A percentile compares a stretch with the other conserved stretches of the same genome.
These are phyloP conservation scores for Backusella parvicylindrica DNA, from an alignment of 192 early-diverging fungal species.

Conservation along the genomic window DNA sequence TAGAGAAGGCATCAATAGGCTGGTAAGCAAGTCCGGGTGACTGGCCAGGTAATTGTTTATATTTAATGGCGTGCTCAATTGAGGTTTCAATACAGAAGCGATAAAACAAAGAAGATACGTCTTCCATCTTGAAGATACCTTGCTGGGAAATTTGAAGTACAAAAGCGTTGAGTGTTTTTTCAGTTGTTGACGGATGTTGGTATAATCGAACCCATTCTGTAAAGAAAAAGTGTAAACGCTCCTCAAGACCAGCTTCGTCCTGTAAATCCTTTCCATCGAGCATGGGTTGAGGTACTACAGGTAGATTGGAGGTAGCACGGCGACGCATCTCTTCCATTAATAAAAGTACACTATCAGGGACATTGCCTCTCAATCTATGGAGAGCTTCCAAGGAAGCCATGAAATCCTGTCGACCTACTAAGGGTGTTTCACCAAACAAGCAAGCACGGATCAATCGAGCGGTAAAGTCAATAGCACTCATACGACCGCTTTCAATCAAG, in stretches of 20 bases:
- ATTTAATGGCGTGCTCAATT: constrained; percentile 72
- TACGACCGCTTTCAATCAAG: constrained; percentile 74
- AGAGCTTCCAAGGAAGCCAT: constrained; percentile 74
- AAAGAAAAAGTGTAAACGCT: constrained; percentile 65
- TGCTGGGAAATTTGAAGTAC: constrained; percentile 41
- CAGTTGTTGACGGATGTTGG: constrained; percentile 67
- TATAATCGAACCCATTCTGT: constrained; percentile 80
- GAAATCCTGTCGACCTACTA: constrained; percentile 54
- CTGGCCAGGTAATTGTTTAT: constrained; percentile 33
- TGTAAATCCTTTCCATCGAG: constrained; percentile 63
- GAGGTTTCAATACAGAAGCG: constrained; percentile 84
- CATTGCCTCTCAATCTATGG: constrained; percentile 56
- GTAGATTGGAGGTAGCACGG: constrained; percentile 44
- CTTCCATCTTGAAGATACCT: constrained; percentile 66
- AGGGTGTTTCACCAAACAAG: constrained; percentile 54
- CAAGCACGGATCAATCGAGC: constrained; percentile 69
- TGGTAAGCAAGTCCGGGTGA: constrained; percentile 68
- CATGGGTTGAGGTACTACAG: constrained; percentile 41
- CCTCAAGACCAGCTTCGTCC: constrained; percentile 59
- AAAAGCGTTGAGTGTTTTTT: constrained; percentile 63
- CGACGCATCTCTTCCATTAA: constrained; percentile 57
- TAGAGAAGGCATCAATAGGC: constrained; percentile 91
- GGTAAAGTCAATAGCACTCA: constrained; percentile 73
- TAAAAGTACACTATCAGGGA: constrained; percentile 51
- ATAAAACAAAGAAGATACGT: constrained; percentile 85